Evolutionary conservation across 352 stramenopile genomes (phyloP).

Genomic region (Pythium sukuiense): DNA sequence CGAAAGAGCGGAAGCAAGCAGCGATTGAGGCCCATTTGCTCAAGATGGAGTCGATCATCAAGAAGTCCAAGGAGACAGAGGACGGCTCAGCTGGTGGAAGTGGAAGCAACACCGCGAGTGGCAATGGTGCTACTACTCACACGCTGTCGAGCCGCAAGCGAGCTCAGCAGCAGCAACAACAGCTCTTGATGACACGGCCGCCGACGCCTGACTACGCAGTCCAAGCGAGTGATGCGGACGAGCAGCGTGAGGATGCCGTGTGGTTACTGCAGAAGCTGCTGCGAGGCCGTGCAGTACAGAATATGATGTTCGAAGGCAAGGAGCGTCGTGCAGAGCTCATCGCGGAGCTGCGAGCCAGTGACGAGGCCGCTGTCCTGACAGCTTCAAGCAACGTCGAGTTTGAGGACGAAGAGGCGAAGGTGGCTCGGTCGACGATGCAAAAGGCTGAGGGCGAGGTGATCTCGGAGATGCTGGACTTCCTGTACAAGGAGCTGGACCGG

Average conservation of each 20-base stretch:
- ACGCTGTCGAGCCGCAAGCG: slow-evolving; percentile 24
- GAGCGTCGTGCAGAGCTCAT: slow-evolving; percentile 87
- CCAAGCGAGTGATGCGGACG: slow-evolving; percentile 40
- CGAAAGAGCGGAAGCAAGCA: slow-evolving; percentile 77
- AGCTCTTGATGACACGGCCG: slow-evolving; percentile 60
- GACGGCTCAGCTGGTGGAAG: slow-evolving; percentile 2
- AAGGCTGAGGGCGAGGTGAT: slow-evolving; percentile 87
- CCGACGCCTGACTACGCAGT: slow-evolving; percentile 74
- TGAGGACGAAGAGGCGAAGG: slow-evolving; percentile 43
- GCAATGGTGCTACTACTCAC: not conserved
- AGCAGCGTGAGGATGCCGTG: slow-evolving; percentile 61
- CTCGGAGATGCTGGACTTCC: slow-evolving; percentile 86
- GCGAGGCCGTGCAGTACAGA: slow-evolving; percentile 89
- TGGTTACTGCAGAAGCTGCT: slow-evolving; percentile 88
- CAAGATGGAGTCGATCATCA: slow-evolving; percentile 88
- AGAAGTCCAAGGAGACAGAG: slow-evolving; percentile 49
- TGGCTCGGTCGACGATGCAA: slow-evolving; percentile 49
- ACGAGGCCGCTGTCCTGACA: slow-evolving; percentile 34
- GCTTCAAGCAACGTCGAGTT: slow-evolving; percentile 5
- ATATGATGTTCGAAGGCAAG: slow-evolving; percentile 94
- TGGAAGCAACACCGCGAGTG: not conserved
- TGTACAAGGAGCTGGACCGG: slow-evolving; percentile 88
- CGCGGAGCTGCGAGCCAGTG: slow-evolving; percentile 78
- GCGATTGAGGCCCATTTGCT: slow-evolving; percentile 79
- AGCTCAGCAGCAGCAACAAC: slow-evolving; percentile 41